phyloP scores from a whole-genome alignment of 768 basidiomycete genomes.

The Suillus discolor region DNA sequence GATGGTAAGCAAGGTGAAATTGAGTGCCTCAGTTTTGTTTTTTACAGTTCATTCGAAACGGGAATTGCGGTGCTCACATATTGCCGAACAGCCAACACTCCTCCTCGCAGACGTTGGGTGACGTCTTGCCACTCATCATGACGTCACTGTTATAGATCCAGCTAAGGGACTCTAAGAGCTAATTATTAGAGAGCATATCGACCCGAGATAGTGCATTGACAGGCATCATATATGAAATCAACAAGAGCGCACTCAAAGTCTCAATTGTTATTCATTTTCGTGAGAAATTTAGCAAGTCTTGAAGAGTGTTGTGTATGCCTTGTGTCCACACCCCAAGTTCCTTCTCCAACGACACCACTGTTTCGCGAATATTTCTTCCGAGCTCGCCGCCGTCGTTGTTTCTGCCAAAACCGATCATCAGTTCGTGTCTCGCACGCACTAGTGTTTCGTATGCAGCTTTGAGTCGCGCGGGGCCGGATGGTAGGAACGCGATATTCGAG shows the following conservation, averaged over 20 bases:
- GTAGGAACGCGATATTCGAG: conserved; percentile 50
- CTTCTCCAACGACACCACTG: conserved; percentile 63
- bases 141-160: not conserved
- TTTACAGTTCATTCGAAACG: too few relatives aligned
- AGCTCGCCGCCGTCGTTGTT: conserved; percentile 72
- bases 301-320: conserved; percentile 57
- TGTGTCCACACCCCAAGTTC: conserved; percentile 73
- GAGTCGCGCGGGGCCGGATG: conserved; percentile 65
- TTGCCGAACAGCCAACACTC: not conserved
- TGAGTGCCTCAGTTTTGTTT: not conserved
- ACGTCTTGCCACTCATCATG: not conserved
- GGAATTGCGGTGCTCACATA: not conserved
- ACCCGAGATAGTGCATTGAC: not conserved
- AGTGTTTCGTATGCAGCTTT: conserved; percentile 67
- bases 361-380: conserved; percentile 62
- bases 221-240: not conserved
- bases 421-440: conserved; percentile 58
- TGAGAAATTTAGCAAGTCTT: conserved; percentile 35
- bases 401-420: conserved; percentile 72
- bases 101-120: not conserved
- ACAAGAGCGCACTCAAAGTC: not conserved
- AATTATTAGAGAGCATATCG: not conserved
- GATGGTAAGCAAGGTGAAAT: not conserved
- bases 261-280: not conserved
- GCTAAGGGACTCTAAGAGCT: not conserved